Conservation (phyloP, 2,329 filamentous ascomycete genomes). For the Cladosporium colombiae region DNA sequence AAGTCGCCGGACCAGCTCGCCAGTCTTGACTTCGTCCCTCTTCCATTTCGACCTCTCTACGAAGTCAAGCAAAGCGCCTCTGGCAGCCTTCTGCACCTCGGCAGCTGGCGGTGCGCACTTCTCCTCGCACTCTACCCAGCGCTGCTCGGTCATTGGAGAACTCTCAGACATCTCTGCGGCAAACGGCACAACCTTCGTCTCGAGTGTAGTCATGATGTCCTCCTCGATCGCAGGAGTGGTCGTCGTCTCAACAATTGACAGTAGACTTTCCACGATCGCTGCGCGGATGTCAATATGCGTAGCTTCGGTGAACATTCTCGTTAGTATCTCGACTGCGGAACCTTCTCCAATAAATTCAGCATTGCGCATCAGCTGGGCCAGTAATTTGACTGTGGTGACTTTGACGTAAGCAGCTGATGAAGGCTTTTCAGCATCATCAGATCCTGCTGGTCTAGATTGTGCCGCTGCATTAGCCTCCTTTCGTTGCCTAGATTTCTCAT, state of each 20-base stretch:
- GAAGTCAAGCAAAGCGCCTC: neutral
- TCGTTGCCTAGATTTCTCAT: constrained; percentile 33
- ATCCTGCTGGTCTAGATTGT: neutral
- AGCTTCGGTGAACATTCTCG: constrained; percentile 32
- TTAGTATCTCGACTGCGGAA: constrained; percentile 36
- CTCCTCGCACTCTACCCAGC: constrained; percentile 36
- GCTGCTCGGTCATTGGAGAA: constrained; percentile 31
- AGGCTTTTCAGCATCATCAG: constrained; percentile 1
- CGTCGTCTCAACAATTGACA: constrained; percentile 32
- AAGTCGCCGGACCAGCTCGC: constrained; percentile 22
- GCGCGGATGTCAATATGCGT: constrained; percentile 43
- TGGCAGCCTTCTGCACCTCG: neutral
- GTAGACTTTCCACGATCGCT: constrained; percentile 38
- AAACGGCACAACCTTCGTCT: constrained; percentile 35
- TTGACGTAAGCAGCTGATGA: constrained; percentile 35
- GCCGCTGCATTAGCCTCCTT: neutral
- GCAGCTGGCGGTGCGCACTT: constrained; percentile 27
- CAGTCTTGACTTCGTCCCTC: neutral
- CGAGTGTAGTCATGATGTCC: constrained; percentile 31
- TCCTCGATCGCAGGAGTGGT: constrained; percentile 20
- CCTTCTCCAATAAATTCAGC: constrained; percentile 38
- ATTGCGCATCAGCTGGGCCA: constrained; percentile 42
- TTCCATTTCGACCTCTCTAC: neutral
- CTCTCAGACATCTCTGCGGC: constrained; percentile 41
- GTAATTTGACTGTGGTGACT: constrained; percentile 46